Evolutionary conservation across 345 rosid species (phyloP), one percentile per base, ranked within the genome.

Genomic region (Salix brachista): DNA sequence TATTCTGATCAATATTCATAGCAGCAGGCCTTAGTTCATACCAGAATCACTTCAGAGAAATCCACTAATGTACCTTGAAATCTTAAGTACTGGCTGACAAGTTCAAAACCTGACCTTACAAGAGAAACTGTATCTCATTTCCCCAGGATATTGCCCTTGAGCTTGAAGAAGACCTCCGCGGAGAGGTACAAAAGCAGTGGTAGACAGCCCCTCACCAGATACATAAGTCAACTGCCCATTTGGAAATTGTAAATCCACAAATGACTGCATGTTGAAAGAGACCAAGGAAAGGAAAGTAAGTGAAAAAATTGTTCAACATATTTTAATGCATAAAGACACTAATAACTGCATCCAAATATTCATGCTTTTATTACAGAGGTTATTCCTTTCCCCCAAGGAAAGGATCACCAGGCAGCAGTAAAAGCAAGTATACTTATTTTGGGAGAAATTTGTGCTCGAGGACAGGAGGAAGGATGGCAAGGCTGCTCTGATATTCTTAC

Each of bases 91-190:
- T 6, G 34, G 23, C 65, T 73, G 65, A 42, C 48, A 11, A 69
- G 21, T 72, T 56, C 65, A n/a, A 18, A 30, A 69, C 72, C 73
- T 77, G 48, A 95, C 99, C 97, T 93, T 95, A 80, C 84, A 84
- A 70, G 97, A 91, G 83, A 84, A 95, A 86, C 99, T 95, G 78
- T 87, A 89, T 81, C 92, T 89, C 99, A 95, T 95, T 85, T 93
- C 99, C 14, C 99, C 99, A 11, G 99, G 99, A 88, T 90, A 91
- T 88, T 90, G 97, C 79, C 99, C 99, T 79, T 95, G 92, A 2
- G 94, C 97, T 89, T 95, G 98, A 80, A 95, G 97, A 84, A 95
- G 94, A 67, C 97, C 97, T 0, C 97, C 97, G 48, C 88, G 86
- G 23, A 95, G 69, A 42, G 97, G 99, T 69, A 90, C 69, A 80